Base-by-base conservation (phyloP, 2,329 filamentous ascomycete species). In the Escovopsis sp. region DNA sequence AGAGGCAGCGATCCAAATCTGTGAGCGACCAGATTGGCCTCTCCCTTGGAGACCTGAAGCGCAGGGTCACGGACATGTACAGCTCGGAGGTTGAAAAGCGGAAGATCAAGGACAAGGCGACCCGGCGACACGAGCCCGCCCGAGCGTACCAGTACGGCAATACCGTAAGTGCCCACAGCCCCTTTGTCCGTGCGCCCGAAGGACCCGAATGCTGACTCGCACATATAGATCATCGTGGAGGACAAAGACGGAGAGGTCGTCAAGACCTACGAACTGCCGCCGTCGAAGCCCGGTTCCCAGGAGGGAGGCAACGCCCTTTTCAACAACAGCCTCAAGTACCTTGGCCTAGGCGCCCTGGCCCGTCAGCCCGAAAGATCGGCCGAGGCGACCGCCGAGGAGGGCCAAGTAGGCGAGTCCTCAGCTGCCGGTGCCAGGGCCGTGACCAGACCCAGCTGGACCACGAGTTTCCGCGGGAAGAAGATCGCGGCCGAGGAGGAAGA, bases 211-310 rank as follows among this genome's bases (percentile, higher is more conserved):
- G 16, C 35, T 14, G 35, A 16, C 30, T 35, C 14, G 6, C n/a
- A n/a, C n/a, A n/a, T 30, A 40, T 14, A 84, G 65, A 85, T 93
- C 48, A 89, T 93, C 55, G 82, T 93, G 13, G 84, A 93, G 62
- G 84, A 93, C 47, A 81, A 84, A 57, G 80, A 88, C 51, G 84
- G 84, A 35, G 85, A 93, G 57, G 85, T 93, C 29, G 74, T 93
- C 56, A 88, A 88, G 64, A 79, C 84, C 43, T 88, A 87, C 55
- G 79, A 88, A 48, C 71, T 89, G 25, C 79, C 81, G 1, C 63
- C 70, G 0, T 60, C 73, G 24, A 74, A 70, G 47, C 46, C 50
- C 0, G 64, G 67, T 11, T 55, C 55, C 13, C 64, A 60, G 44
- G 60, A 66, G 11, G 20, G 20, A 20, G 56, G 59, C 14, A 57